Percentiles rank a stretch among this genome's conserved stretches.
Evolutionary conservation across 2,329 filamentous ascomycete species (phyloP).

Genomic region (Trichoderma sp.): DNA sequence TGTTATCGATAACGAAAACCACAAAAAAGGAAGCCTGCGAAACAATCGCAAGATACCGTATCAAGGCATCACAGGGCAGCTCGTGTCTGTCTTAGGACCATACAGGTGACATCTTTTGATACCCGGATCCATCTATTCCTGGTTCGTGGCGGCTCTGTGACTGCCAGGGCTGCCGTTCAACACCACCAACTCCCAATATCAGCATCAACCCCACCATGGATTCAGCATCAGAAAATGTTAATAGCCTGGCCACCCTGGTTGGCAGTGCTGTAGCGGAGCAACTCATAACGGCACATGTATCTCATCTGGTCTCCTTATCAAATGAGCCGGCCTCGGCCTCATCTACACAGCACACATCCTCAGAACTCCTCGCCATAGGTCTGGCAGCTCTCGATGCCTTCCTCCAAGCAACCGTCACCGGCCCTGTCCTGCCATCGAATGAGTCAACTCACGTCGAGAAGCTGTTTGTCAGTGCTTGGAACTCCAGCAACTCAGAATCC

Average conservation of each 20-base stretch:
- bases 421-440: constrained; percentile 64
- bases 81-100: not conserved
- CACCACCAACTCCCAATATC: not conserved
- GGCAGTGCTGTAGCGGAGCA: constrained; percentile 14
- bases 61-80: not conserved
- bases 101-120: not conserved
- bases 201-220: constrained; percentile 14
- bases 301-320: not conserved
- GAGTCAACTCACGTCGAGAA: constrained; percentile 34
- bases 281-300: constrained; percentile 19
- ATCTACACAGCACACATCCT: not conserved
- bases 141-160: not conserved
- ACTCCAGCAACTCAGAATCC: not conserved
- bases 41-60: not conserved
- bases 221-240: not conserved
- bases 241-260: constrained; percentile 14
- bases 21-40: not conserved
- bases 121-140: not conserved
- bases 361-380: constrained; percentile 32
- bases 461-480: constrained; percentile 45
- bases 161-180: not conserved
- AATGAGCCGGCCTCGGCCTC: not conserved
- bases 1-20: constrained; percentile 15
- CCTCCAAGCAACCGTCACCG: constrained; percentile 84
- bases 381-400: constrained; percentile 66